Base-by-base conservation (phyloP, 345 rosid species). In the Gossypium longicalyx region DNA sequence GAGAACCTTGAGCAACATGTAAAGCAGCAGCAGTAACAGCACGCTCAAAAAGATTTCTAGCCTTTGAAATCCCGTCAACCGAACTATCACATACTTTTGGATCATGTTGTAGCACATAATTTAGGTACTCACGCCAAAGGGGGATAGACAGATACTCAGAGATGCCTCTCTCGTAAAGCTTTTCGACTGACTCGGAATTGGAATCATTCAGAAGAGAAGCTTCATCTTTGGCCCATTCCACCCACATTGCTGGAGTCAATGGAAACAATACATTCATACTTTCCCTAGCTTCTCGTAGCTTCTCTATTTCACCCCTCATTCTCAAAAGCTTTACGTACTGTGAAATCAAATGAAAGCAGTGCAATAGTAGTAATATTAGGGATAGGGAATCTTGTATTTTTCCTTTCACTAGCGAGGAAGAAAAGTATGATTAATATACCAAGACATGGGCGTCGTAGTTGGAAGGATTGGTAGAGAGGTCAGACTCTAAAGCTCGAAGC, bases 151-250 rank as follows among this genome's bases (percentile, higher is more conserved):
- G 82, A 80, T 91, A 91, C 68, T 94, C 98, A 45, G 80, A 84
- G 70, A 91, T 80, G 17, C 92, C 97, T 38, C 85, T 87, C 74
- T 92, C 97, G 45, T 94, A 94, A 41, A 92, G 83, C 85, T 80
- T 87, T 84, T 87, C 93, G 76, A 94, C 81, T 4, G 71, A 81
- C 58, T 68, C 72, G 20, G 2, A 25, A 49, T 49, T 7, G 4
- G 72, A 68, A 23, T 68, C 43, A 23, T 49, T 49, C 9, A 75
- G 83, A 57, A 92, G 82, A 81, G 91, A 89, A 22, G 91, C 88
- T 82, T 94, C 98, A 59, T 94, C 98, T 70, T 84, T 83, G 44
- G 90, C 87, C 98, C 98, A 94, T 72, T 94, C 98, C 25, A 82
- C 85, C 96, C 98, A 92, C 90, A 91, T 82, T 45, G 78, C 60